Evolutionary conservation across 139 green algal species (phyloP).

Genomic region (Edaphochlamys debaryana): DNA sequence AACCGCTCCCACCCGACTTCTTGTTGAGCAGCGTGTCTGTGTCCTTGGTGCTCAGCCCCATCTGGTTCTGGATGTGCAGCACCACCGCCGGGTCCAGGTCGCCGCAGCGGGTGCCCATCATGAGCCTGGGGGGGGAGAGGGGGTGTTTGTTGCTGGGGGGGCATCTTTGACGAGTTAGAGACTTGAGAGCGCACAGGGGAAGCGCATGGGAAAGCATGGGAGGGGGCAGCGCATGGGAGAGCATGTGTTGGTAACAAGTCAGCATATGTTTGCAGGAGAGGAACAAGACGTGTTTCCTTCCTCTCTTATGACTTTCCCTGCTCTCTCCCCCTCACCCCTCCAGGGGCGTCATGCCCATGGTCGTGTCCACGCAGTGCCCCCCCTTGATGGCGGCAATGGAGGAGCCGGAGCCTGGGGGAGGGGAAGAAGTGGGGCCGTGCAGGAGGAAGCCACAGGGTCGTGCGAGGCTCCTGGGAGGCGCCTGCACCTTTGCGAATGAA

Average conservation of each 20-base stretch:
- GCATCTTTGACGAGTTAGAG: too few species aligned
- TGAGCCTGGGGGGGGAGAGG: slow-evolving; percentile 50
- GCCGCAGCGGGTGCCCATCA: slow-evolving; percentile 78
- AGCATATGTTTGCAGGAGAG: too few species aligned
- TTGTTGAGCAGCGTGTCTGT: slow-evolving; percentile 88
- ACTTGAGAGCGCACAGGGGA: not conserved
- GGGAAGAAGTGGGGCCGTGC: too few species aligned
- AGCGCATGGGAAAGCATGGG: not conserved
- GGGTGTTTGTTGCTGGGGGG: too few species aligned
- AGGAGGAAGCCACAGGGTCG: not conserved
- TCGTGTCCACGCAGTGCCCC: slow-evolving; percentile 83
- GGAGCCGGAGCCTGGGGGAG: slow-evolving; percentile 69
- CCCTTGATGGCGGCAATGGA: slow-evolving; percentile 79
- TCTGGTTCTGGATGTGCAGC: slow-evolving; percentile 54
- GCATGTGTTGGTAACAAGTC: too few species aligned
- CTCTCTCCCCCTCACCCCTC: slow-evolving; percentile 65
- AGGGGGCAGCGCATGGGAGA: too few species aligned
- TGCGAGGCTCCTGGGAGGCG: too few species aligned
- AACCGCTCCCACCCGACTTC: slow-evolving; percentile 61
- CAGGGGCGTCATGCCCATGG: slow-evolving; percentile 87
- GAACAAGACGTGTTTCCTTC: too few species aligned
- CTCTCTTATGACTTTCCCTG: too few species aligned
- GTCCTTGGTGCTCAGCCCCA: slow-evolving; percentile 50
- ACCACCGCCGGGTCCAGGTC: slow-evolving; percentile 83
- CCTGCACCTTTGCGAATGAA: too few species aligned